Percentiles rank a stretch among this genome's conserved stretches.
These are phyloP conservation scores for Candida broadrunensis DNA, from an alignment of 805 yeast genomes.

Conservation along the genomic window DNA sequence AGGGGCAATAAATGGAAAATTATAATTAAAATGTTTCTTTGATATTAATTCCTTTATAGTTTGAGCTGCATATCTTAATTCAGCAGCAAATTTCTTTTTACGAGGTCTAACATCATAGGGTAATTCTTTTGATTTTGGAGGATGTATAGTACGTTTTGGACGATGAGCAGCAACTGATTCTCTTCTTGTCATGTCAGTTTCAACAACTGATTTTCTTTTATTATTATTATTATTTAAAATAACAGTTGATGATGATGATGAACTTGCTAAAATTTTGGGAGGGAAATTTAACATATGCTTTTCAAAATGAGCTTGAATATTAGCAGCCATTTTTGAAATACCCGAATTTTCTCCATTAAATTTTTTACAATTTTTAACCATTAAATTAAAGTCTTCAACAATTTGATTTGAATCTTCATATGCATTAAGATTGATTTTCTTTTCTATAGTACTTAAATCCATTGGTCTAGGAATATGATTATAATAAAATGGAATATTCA, in stretches of 20 bases:
- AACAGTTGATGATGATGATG: constrained; percentile 9
- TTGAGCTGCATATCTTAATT: constrained; percentile 79
- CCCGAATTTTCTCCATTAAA: constrained; percentile 85
- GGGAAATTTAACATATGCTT: constrained; percentile 94
- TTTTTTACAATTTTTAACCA: constrained; percentile 76
- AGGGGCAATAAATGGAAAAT: constrained; percentile 89
- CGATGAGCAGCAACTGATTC: constrained; percentile 77
- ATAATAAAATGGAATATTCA: constrained; percentile 88
- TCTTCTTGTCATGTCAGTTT: constrained; percentile 54
- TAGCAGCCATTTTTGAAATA: constrained; percentile 89
- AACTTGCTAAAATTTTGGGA: constrained; percentile 38
- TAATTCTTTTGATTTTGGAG: constrained; percentile 91
- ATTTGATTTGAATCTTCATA: constrained; percentile 70
- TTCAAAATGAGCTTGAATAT: constrained; percentile 87
- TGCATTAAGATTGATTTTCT: constrained; percentile 65
- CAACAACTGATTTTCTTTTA: constrained; percentile 16
- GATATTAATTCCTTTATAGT: constrained; percentile 77
- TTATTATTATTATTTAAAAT: not conserved
- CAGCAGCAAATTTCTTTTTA: constrained; percentile 87
- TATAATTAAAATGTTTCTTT: constrained; percentile 79
- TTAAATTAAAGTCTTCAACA: constrained; percentile 73
- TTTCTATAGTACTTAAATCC: constrained; percentile 91
- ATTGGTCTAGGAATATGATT: constrained; percentile 83
- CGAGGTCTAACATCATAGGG: constrained; percentile 90
- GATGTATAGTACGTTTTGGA: constrained; percentile 94